Evolutionary conservation across 345 rosid genomes (phyloP).

Genomic region (Hibiscus tridactylites): DNA sequence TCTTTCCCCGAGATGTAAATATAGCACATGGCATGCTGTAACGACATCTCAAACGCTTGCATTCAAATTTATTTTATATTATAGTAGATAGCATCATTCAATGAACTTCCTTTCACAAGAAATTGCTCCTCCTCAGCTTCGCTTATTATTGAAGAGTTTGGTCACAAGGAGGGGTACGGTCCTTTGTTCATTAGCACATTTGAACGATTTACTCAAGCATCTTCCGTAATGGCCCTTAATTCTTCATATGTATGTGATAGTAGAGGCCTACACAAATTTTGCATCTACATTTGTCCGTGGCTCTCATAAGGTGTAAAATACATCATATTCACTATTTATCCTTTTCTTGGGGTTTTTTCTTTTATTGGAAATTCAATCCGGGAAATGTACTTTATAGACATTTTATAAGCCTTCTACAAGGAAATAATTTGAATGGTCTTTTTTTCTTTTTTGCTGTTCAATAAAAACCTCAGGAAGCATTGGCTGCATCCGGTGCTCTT

Average conservation of each 20-base stretch:
- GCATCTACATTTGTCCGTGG: constrained; percentile 71
- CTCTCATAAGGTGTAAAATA: constrained; percentile 58
- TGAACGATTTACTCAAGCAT: constrained; percentile 76
- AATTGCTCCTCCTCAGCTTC: constrained; percentile 44
- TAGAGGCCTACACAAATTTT: constrained; percentile 88
- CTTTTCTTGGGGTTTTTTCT: background rate
- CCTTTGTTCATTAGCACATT: constrained; percentile 67
- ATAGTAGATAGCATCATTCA: background rate
- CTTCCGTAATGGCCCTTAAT: constrained; percentile 76
- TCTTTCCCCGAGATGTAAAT: background rate
- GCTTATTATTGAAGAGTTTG: constrained; percentile 82
- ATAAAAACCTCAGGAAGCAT: constrained; percentile 51
- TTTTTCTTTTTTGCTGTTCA: background rate
- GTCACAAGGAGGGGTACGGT: constrained; percentile 76
- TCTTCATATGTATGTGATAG: constrained; percentile 94
- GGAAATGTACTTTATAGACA: background rate
- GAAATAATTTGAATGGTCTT: background rate
- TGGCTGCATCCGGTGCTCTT: constrained; percentile 67
- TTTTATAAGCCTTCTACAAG: background rate
- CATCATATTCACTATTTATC: background rate
- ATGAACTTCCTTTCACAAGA: background rate
- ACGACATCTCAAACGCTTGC: background rate
- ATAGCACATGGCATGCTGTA: background rate
- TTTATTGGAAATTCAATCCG: background rate
- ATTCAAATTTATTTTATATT: background rate